phyloP scores from a whole-genome alignment of 2,329 filamentous ascomycete species.

The Xenosphaeropsis pyriputrescens region DNA sequence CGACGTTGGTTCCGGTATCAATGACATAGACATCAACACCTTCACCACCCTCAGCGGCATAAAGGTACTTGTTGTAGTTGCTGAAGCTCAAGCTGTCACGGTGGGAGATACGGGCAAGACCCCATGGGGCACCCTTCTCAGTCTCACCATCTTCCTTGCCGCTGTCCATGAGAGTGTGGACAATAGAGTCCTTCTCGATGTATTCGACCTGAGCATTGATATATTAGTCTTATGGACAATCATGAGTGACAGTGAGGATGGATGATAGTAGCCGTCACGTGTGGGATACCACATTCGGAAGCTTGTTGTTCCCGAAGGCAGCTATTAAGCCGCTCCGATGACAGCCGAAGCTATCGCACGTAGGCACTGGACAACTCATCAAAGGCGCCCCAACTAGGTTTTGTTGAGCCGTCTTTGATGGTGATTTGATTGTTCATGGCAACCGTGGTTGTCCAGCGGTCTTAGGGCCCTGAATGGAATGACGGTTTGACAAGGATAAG shows the following conservation, averaged over 20 bases:
- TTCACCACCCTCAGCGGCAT: conserved; percentile 77
- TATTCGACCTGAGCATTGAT: conserved; percentile 62
- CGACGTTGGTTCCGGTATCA: conserved; percentile 86
- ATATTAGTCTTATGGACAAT: not conserved
- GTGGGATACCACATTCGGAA: no score
- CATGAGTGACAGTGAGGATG: not conserved
- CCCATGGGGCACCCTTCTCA: conserved; percentile 96
- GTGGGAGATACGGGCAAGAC: conserved; percentile 95
- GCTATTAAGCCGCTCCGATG: no score
- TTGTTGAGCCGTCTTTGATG: no score
- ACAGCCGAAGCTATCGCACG: no score
- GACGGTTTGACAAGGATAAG: not conserved
- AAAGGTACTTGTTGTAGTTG: conserved; percentile 97
- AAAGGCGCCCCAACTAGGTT: no score
- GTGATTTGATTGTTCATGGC: no score
- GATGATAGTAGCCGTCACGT: no score
- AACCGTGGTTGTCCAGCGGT: no score
- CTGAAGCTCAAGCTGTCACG: conserved; percentile 75
- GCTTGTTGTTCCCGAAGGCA: no score
- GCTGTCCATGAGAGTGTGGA: conserved; percentile 56
- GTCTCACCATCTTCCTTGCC: conserved; percentile 38
- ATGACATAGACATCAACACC: conserved; percentile 98
- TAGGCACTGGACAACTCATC: no score
- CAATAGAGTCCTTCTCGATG: conserved; percentile 87
- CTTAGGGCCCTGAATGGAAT: no score